phyloP scores from a whole-genome alignment of 1,139 yeast species.

The Sugiyamaella xylanicola region DNA sequence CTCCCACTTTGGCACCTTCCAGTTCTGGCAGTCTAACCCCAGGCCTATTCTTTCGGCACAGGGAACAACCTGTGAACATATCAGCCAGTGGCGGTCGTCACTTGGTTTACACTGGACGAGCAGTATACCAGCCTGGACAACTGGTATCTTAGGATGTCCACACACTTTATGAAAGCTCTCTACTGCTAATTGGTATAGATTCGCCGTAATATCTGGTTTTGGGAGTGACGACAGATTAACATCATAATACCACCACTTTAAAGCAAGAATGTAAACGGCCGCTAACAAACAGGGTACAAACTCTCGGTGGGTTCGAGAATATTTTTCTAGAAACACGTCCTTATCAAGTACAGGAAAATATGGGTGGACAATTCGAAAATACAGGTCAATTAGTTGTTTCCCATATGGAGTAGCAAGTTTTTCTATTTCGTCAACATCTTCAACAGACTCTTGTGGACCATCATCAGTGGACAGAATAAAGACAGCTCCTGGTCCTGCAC shows the following conservation, averaged over 20 bases:
- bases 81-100: slow-evolving; percentile 74
- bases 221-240: slow-evolving; percentile 37
- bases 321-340: slow-evolving; percentile 49
- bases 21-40: slow-evolving; percentile 79
- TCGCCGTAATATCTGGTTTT: slow-evolving; percentile 41
- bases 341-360: slow-evolving; percentile 48
- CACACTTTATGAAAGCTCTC: slow-evolving; percentile 46
- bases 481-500: slow-evolving; percentile 42
- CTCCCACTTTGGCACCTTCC: slow-evolving; percentile 95
- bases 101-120: slow-evolving; percentile 46
- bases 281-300: slow-evolving; percentile 50
- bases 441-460: slow-evolving; percentile 34
- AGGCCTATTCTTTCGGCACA: slow-evolving; percentile 83
- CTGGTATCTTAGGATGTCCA: slow-evolving; percentile 48
- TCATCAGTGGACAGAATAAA: slow-evolving; percentile 43
- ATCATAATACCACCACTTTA: slow-evolving; percentile 49
- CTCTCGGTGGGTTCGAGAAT: slow-evolving; percentile 50
- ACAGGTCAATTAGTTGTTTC: slow-evolving; percentile 44
- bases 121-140: slow-evolving; percentile 50
- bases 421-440: slow-evolving; percentile 45
- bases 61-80: slow-evolving; percentile 84
- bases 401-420: slow-evolving; percentile 49
- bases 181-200: slow-evolving; percentile 44
- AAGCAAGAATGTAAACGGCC: slow-evolving; percentile 48
- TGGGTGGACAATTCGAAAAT: slow-evolving; percentile 49